Evolutionary conservation across 345 rosid genomes (phyloP).

Genomic region (Eucalyptus dawsonii): DNA sequence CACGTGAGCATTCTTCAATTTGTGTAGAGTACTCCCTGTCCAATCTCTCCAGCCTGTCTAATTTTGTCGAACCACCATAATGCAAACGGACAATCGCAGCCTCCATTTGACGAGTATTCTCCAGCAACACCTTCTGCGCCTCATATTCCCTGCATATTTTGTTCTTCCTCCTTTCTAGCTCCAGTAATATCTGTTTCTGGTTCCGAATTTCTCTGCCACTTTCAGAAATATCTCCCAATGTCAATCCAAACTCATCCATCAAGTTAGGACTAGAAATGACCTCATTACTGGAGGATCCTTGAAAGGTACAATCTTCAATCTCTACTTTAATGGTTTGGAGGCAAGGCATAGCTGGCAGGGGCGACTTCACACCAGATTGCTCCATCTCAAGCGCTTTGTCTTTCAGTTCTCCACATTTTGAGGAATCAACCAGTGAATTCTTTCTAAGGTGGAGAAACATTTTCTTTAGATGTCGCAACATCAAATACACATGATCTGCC

Average conservation of each 20-base stretch:
- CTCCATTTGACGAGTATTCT: constrained; percentile 26
- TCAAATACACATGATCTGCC: constrained; percentile 42
- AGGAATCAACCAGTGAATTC: background rate
- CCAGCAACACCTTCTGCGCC: constrained; percentile 31
- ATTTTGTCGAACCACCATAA: constrained; percentile 12
- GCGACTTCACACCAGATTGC: constrained; percentile 6
- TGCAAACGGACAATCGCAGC: constrained; percentile 36
- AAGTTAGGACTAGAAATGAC: constrained; percentile 1
- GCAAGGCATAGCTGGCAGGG: background rate
- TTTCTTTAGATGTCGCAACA: constrained; percentile 48
- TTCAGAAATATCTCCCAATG: constrained; percentile 26
- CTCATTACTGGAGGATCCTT: constrained; percentile 14
- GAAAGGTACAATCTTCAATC: constrained; percentile 1
- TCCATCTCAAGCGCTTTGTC: background rate
- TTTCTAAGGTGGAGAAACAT: constrained; percentile 20
- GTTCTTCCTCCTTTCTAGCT: constrained; percentile 29
- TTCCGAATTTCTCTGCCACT: constrained; percentile 33
- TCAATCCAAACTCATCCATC: constrained; percentile 2
- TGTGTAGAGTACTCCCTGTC: constrained; percentile 29
- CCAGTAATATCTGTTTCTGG: constrained; percentile 26
- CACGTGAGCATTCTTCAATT: constrained; percentile 21
- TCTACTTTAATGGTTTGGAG: constrained; percentile 4
- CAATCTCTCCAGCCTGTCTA: constrained; percentile 29
- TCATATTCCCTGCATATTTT: constrained; percentile 20
- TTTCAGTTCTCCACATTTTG: background rate